These are phyloP conservation scores for Boletus pseudopeckii DNA, from an alignment of 768 basidiomycete species.

Conservation along the genomic window DNA sequence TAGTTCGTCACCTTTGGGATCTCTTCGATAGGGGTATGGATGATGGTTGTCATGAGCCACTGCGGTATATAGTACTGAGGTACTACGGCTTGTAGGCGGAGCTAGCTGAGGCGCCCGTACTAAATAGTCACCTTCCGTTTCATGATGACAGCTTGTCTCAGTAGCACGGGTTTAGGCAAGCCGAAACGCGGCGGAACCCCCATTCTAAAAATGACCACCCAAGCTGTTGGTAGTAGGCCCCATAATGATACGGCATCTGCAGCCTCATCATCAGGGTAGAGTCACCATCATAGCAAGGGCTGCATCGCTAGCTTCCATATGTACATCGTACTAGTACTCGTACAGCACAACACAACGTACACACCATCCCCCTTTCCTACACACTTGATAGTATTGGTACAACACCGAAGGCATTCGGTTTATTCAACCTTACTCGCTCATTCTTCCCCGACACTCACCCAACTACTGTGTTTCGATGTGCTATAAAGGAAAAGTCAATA, in stretches of 20 bases:
- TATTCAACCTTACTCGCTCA: neutral
- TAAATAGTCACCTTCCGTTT: too few relatives aligned
- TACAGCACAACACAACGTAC: neutral
- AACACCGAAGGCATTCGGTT: neutral
- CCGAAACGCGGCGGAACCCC: too few relatives aligned
- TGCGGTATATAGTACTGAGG: too few relatives aligned
- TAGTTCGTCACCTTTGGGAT: conserved; percentile 23
- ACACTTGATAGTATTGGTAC: conserved; percentile 1
- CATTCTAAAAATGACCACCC: too few relatives aligned
- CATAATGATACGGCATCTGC: too few relatives aligned
- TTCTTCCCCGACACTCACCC: conserved; percentile 34
- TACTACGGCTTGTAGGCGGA: too few relatives aligned
- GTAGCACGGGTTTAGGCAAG: too few relatives aligned
- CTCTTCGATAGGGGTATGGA: conserved; percentile 19
- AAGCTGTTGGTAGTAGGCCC: too few relatives aligned
- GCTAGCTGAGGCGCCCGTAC: too few relatives aligned
- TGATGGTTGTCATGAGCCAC: conserved; percentile 8
- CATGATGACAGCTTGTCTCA: too few relatives aligned
- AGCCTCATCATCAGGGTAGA: too few relatives aligned
- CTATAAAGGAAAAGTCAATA: neutral
- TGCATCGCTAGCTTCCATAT: neutral
- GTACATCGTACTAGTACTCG: neutral
- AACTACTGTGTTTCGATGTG: conserved; percentile 27
- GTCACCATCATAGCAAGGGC: too few relatives aligned
- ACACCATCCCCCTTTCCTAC: neutral